These are phyloP conservation scores for Zanthoxylum bungeanum DNA, from an alignment of 345 rosid genomes.

Conservation along the genomic window DNA sequence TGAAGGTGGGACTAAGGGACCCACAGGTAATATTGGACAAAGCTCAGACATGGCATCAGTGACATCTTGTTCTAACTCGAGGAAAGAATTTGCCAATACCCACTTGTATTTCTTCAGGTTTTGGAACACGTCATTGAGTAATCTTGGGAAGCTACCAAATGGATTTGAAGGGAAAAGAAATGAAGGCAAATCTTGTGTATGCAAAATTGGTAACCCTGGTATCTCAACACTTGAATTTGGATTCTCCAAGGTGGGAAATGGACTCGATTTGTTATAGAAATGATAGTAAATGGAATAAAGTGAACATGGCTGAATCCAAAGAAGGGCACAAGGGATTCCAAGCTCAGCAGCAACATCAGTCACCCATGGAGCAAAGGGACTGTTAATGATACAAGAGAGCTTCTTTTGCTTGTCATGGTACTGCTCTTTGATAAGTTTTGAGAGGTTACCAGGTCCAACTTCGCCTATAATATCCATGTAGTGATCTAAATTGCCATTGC, in stretches of 20 bases:
- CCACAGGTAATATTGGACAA: slow-evolving; percentile 38
- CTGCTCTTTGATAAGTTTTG: slow-evolving; percentile 27
- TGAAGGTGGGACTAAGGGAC: slow-evolving; percentile 45
- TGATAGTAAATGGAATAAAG: slow-evolving; percentile 38
- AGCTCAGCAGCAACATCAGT: slow-evolving; percentile 35
- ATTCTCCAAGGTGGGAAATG: slow-evolving; percentile 29
- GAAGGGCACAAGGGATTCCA: slow-evolving; percentile 41
- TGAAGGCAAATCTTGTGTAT: slow-evolving; percentile 41
- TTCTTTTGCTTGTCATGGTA: slow-evolving; percentile 24
- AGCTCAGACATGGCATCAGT: slow-evolving; percentile 34
- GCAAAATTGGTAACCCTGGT: slow-evolving; percentile 43
- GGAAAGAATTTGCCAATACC: slow-evolving; percentile 47
- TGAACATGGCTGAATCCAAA: slow-evolving; percentile 59
- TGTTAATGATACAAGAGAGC: slow-evolving; percentile 41
- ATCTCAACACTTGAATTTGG: slow-evolving; percentile 27
- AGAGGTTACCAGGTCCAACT: slow-evolving; percentile 35
- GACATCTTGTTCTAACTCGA: slow-evolving; percentile 41
- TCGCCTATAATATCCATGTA: slow-evolving; percentile 32
- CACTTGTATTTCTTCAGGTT: slow-evolving; percentile 26
- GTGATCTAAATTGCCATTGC: slow-evolving; percentile 31
- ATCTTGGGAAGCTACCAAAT: slow-evolving; percentile 14
- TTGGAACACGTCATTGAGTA: slow-evolving; percentile 23
- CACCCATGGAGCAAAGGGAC: slow-evolving; percentile 52
- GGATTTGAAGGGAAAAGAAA: slow-evolving; percentile 41
- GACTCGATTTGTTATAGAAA: slow-evolving; percentile 29